Base-by-base conservation (phyloP, 441 rosid species). In the Arabidopsis hybrid region DNA sequence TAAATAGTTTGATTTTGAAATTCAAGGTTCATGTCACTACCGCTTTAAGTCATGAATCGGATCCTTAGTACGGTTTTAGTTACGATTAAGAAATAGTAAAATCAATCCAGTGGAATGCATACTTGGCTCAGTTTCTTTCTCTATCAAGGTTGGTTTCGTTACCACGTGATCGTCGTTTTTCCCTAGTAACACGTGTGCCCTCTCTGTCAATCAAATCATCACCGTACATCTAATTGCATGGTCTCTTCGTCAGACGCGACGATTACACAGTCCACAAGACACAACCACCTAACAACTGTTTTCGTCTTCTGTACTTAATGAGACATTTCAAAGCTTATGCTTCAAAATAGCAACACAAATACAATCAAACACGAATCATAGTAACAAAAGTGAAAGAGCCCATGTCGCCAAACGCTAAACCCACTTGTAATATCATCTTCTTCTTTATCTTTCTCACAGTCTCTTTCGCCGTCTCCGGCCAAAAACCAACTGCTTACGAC, bases 401-500 rank as follows among this genome's bases (percentile, higher is more conserved):
- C n/a, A n/a, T n/a, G n/a, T n/a, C n/a, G n/a, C n/a, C n/a, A n/a
- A n/a, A n/a, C n/a, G n/a, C n/a, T n/a, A n/a, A n/a, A n/a, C n/a
- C n/a, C n/a, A n/a, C n/a, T n/a, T n/a, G n/a, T n/a, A n/a, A n/a
- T n/a, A n/a, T n/a, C n/a, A n/a, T n/a, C n/a, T n/a, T n/a, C n/a
- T n/a, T n/a, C n/a, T n/a, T n/a, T n/a, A n/a, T n/a, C n/a, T n/a
- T n/a, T n/a, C n/a, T n/a, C n/a, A n/a, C n/a, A n/a, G n/a, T 7
- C 11, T 38, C 21, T n/a, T 71, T 58, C 49, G 40, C 50, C 40
- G 31, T 63, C 47, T 36, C 60, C 32, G 34, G 38, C 16, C 57
- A 61, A 8, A 57, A 73, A 29, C 74, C 79, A 14, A 76, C 89
- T 0, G 93, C 87, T 34, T 87, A 89, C 69, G 86, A 85, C 34